phyloP scores from a whole-genome alignment of 306 rosid genomes.

The Biancaea sappan region DNA sequence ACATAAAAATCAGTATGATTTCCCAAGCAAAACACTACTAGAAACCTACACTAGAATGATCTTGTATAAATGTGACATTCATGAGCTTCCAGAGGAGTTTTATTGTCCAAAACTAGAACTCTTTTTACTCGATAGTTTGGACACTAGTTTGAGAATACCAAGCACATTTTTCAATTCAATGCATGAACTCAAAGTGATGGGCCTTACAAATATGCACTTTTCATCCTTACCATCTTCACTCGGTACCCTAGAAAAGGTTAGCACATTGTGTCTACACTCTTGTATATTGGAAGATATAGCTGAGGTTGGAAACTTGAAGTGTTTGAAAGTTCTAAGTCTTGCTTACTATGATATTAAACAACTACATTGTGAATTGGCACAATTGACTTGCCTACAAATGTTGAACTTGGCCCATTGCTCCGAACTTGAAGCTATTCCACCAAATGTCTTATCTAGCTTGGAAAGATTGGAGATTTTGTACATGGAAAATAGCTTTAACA shows the following conservation, averaged over 20 bases:
- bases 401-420: not conserved
- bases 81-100: not conserved
- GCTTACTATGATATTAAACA: not conserved
- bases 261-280: not conserved
- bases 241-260: not conserved
- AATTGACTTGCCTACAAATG: not conserved
- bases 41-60: not conserved
- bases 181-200: constrained; percentile 14
- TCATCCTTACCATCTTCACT: constrained; percentile 4
- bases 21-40: not conserved
- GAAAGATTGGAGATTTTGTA: not conserved
- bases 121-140: not conserved
- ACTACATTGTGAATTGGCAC: not conserved
- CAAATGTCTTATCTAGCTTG: not conserved
- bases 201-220: not conserved
- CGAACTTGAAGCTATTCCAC: not conserved
- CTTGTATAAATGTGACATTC: not conserved
- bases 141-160: not conserved
- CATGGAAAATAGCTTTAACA: not conserved
- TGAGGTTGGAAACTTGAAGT: not conserved
- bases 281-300: not conserved
- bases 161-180: not conserved
- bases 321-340: not conserved
- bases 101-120: not conserved
- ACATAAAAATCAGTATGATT: not conserved